Base-by-base conservation (phyloP, 805 yeast genomes). In the Starmerella davenportii region DNA sequence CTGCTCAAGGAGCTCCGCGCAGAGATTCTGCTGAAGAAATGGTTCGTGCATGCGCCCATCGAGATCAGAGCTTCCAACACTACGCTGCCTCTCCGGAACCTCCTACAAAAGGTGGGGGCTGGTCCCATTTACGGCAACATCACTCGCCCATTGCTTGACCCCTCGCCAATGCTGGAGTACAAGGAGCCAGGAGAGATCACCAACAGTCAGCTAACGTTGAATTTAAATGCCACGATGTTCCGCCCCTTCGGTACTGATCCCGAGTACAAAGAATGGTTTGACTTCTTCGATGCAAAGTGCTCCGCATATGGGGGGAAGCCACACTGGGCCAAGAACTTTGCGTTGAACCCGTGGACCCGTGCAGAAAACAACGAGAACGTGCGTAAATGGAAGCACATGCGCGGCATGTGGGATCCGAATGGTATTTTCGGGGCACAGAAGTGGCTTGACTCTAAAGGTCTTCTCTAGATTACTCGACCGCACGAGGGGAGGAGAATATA, bases 301-400 rank as follows among this genome's bases (percentile, higher is more conserved):
- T 66, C 66, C 37, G 73, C 71, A 21, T 84, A 78, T 21, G 84
- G 79, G 27, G 98, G 98, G 32, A 79, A 75, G 56, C 98, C 98
- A 2, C 98, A 87, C 58, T 87, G 98, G 98, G 98, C 98, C 16
- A 87, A 87, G 65, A 85, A 84, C 58, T 87, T 82, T 56, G 63
- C 79, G 41, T 93, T 93, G 1, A 61, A 61, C 11, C 53, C 52
- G 2, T 69, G 62, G 35, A 33, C 33, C 25, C 38, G 33, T 19
- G 39, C 32, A 18, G 39, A 35, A n/a, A 59, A 62, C 38, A 75
- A 70, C 44, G 77, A 90, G 9, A 70, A 74, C 7, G 76, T 75
- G 47, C 64, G 84, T 45, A 55, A 50, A 11, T 87, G 70, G 65
- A 74, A 77, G 54, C 54, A 64, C 37, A 64, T 78, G 14, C 70